Conservation (phyloP, 139 green algal species). For the Chlamydomonas schloesseri region DNA sequence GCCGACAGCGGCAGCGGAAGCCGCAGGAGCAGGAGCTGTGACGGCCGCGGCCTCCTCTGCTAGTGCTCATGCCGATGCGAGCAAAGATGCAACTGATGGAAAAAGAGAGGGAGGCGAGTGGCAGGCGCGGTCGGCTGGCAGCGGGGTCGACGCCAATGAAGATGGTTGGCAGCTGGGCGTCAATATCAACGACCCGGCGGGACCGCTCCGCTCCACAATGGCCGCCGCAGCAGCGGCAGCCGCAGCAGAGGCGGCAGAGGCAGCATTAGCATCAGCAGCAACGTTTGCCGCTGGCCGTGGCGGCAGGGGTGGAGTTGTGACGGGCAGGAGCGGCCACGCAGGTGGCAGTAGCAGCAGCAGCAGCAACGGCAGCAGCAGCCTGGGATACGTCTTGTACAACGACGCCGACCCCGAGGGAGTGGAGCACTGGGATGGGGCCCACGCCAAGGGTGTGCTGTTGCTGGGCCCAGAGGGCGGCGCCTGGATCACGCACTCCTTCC, state of each 20-base stretch:
- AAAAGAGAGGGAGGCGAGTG: too few relatives aligned
- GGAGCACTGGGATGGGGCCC: conserved; percentile 27
- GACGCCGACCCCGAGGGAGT: conserved; percentile 29
- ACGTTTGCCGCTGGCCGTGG: too few relatives aligned
- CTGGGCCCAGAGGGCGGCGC: conserved; percentile 3
- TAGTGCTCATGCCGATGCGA: too few relatives aligned
- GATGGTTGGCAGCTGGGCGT: not conserved
- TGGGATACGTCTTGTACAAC: conserved; percentile 34
- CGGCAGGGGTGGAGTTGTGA: too few relatives aligned
- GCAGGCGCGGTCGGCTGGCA: too few relatives aligned
- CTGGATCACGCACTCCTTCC: conserved; percentile 37
- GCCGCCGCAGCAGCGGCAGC: not conserved
- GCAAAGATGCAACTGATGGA: too few relatives aligned
- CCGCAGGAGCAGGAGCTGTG: too few relatives aligned
- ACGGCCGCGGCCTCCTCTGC: too few relatives aligned
- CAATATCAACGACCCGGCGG: conserved; percentile 1
- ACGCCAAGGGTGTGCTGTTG: conserved; percentile 30
- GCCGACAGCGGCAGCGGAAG: conserved; percentile 25
- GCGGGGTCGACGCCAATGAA: too few relatives aligned
- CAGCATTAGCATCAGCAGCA: not conserved
- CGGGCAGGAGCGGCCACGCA: not conserved
- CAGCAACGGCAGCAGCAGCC: not conserved
- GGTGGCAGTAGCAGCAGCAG: not conserved
- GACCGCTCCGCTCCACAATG: not conserved
- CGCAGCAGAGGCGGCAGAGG: too few relatives aligned